A percentile compares a stretch with the other conserved stretches of the same genome.
Conservation (phyloP, 2,329 filamentous ascomycete species). For the Neoarthrinium moseri region DNA sequence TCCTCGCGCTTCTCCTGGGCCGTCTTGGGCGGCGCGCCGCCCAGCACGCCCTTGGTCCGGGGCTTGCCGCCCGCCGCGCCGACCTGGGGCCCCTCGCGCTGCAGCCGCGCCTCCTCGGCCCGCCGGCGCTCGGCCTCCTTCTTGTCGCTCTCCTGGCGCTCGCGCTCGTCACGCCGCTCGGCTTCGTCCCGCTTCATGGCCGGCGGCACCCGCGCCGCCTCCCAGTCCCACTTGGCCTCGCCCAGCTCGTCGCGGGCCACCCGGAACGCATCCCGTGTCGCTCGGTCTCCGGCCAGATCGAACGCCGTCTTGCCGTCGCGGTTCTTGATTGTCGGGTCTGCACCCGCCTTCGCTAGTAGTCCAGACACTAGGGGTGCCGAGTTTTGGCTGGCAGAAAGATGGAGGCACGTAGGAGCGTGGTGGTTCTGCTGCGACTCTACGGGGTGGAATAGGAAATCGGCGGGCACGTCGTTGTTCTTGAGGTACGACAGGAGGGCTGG, state of each 20-base stretch:
- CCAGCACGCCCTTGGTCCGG: constrained; percentile 51
- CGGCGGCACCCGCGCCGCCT: constrained; percentile 68
- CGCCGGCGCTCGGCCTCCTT: constrained; percentile 71
- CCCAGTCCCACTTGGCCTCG: constrained; percentile 77
- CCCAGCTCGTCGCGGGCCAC: constrained; percentile 81
- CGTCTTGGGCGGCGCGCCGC: constrained; percentile 66
- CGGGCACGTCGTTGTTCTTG: constrained; percentile 67
- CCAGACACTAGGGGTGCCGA: constrained; percentile 74
- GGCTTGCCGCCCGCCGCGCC: constrained; percentile 28
- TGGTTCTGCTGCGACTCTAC: constrained; percentile 64
- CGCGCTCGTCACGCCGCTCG: constrained; percentile 65
- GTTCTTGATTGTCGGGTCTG: constrained; percentile 71
- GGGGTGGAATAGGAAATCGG: constrained; percentile 76
- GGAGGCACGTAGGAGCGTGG: constrained; percentile 80
- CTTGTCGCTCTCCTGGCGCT: constrained; percentile 66
- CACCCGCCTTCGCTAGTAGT: constrained; percentile 70
- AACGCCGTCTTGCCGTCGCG: constrained; percentile 81
- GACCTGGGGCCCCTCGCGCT: constrained; percentile 62
- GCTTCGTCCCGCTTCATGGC: constrained; percentile 70
- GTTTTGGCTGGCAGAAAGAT: constrained; percentile 82
- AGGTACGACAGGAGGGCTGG: constrained; percentile 85
- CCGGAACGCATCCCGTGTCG: constrained; percentile 88
- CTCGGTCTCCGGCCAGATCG: constrained; percentile 80
- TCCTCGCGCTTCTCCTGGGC: constrained; percentile 80
- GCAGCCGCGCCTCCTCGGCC: constrained; percentile 71